Conservation (phyloP, 768 basidiomycete genomes). For the Steccherinum ochraceum region DNA sequence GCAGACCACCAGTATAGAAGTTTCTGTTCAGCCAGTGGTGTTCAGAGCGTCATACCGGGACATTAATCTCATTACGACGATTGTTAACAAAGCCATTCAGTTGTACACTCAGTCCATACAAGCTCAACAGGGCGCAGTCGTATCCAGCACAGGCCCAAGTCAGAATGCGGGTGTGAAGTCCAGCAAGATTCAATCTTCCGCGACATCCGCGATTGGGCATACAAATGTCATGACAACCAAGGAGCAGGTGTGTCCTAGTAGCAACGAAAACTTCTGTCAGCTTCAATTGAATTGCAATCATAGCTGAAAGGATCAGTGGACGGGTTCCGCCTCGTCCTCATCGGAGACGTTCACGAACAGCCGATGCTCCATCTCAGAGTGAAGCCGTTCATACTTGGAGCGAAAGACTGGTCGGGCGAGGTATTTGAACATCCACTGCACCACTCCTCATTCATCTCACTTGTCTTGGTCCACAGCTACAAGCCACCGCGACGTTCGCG, state of each 20-base stretch:
- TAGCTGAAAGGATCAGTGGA: conserved; percentile 84
- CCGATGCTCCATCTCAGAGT: conserved; percentile 88
- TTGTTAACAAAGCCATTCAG: conserved; percentile 81
- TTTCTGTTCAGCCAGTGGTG: conserved; percentile 76
- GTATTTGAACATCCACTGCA: too few relatives aligned
- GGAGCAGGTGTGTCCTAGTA: conserved; percentile 74
- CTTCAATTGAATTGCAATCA: too few relatives aligned
- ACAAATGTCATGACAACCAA: conserved; percentile 59
- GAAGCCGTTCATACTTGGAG: conserved; percentile 74
- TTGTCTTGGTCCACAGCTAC: conserved; percentile 51
- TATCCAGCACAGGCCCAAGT: not conserved
- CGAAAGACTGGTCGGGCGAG: conserved; percentile 92
- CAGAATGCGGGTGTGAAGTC: not conserved
- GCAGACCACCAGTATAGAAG: conserved; percentile 77
- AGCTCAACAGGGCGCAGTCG: conserved; percentile 11
- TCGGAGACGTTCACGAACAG: conserved; percentile 92
- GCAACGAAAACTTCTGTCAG: too few relatives aligned
- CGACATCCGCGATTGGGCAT: conserved; percentile 20
- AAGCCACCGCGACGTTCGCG: conserved; percentile 75
- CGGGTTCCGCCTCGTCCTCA: conserved; percentile 88
- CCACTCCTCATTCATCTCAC: too few relatives aligned
- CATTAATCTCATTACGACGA: conserved; percentile 80
- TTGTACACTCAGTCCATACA: conserved; percentile 49
- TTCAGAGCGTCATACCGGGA: conserved; percentile 96
- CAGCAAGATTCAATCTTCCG: not conserved